Percentiles rank a stretch among this genome's conserved stretches.
Conservation (phyloP, 225 moss, liverwort and hornwort genomes). For the Physcomitrellopsis africana region DNA sequence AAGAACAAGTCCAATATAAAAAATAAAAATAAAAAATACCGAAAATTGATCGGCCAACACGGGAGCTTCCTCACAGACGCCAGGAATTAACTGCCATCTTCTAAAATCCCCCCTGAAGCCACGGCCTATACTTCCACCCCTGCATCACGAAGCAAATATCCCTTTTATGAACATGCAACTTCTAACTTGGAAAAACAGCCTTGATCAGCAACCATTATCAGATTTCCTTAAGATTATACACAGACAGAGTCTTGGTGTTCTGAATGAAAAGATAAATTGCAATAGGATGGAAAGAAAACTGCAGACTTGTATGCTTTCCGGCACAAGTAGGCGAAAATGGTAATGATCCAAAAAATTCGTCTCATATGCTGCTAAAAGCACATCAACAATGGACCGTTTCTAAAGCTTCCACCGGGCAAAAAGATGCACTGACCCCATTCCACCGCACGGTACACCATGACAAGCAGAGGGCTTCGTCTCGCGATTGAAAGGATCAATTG, state of each 20-base stretch:
- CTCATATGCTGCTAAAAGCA: not conserved
- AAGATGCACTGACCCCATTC: constrained; percentile 83
- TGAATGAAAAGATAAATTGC: not conserved
- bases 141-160: constrained; percentile 38
- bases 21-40: constrained; percentile 49
- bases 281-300: not conserved
- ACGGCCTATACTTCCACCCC: constrained; percentile 97
- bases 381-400: constrained; percentile 9
- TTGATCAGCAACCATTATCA: constrained; percentile 3
- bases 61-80: constrained; percentile 88
- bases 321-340: not conserved
- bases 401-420: constrained; percentile 3
- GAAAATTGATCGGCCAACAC: constrained; percentile 94
- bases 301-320: constrained; percentile 12
- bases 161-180: constrained; percentile 11
- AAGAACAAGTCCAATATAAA: constrained; percentile 10
- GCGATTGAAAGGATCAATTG: constrained; percentile 90
- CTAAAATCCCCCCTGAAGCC: constrained; percentile 98
- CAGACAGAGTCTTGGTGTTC: constrained; percentile 19
- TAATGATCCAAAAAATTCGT: constrained; percentile 15
- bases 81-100: constrained; percentile 96
- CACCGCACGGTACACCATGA: constrained; percentile 97
- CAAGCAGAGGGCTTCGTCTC: constrained; percentile 84
- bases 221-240: not conserved
- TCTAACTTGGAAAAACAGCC: constrained; percentile 16